Base-by-base conservation (phyloP, 2,329 filamentous ascomycete species). In the Didymellaceae sp. region DNA sequence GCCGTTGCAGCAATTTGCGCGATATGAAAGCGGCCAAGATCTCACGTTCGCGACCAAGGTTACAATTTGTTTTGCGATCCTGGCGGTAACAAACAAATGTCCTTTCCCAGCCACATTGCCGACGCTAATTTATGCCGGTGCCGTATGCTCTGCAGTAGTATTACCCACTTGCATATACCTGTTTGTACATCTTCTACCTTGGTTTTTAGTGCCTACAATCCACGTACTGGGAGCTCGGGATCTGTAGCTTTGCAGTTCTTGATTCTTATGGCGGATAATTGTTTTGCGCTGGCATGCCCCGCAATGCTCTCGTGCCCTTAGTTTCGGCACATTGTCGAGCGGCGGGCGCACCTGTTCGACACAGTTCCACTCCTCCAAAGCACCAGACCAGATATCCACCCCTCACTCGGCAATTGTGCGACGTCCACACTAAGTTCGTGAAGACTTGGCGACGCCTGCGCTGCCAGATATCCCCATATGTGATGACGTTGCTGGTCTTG, bases 401-500 rank as follows among this genome's bases (percentile, higher is more conserved):
- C 39, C 44, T 42, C 41, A 20, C 17, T 45, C 47, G 50, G 39
- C 34, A 30, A 54, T 47, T n/a, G 38, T 50, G 51, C 37, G 33
- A 52, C 25, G 11, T 28, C 31, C 44, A 16, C 20, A 18, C 58
- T 45, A 59, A 53, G 46, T 48, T 13, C 44, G 40, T 26, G 33
- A 48, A 25, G 38, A 44, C 47, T 47, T 51, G 46, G 35, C 46
- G 45, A 35, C 32, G 38, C 43, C 49, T 48, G 48, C 45, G 16
- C 14, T 51, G 18, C 26, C 16, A 8, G 14, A 17, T 6, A 26
- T 5, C 25, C 17, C 14, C 10, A 28, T 13, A 45, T 6, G 25
- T 21, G 21, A 62, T 63, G 59, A 64, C 61, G 61, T 59, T 38
- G 26, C 37, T 20, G 24, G 26, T 45, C 53, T 57, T 56, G 49